phyloP scores from a whole-genome alignment of 2,329 filamentous ascomycete genomes.

The Penicillium hesseltinei region DNA sequence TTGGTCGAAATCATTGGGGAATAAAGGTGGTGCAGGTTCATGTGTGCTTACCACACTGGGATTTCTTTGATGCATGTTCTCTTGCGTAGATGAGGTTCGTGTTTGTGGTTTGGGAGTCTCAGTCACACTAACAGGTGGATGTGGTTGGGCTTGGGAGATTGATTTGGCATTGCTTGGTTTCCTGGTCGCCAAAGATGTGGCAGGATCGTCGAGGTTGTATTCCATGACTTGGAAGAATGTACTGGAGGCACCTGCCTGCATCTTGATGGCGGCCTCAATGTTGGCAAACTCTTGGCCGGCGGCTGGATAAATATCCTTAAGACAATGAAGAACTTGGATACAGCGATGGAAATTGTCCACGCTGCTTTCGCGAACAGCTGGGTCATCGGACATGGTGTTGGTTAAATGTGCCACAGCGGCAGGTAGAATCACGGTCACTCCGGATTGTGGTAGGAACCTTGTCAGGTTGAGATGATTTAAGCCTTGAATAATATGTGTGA shows the following conservation, averaged over 20 bases:
- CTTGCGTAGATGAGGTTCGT: neutral
- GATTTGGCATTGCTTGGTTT: constrained; percentile 19
- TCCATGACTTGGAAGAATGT: constrained; percentile 36
- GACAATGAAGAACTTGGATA: constrained; percentile 77
- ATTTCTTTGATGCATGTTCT: neutral
- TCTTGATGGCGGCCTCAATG: constrained; percentile 36
- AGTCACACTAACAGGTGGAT: neutral
- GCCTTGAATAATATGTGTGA: constrained; percentile 74
- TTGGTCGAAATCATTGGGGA: constrained; percentile 28
- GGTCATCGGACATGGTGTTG: constrained; percentile 76
- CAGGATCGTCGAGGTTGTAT: constrained; percentile 21
- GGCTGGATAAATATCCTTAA: constrained; percentile 81
- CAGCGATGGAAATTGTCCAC: constrained; percentile 77
- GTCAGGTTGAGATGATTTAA: constrained; percentile 70
- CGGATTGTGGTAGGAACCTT: constrained; percentile 74
- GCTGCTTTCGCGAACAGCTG: constrained; percentile 65
- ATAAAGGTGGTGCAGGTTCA: constrained; percentile 5
- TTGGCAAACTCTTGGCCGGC: constrained; percentile 66
- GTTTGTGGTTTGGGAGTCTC: neutral
- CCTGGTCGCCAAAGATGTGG: constrained; percentile 10
- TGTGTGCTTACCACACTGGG: constrained; percentile 7
- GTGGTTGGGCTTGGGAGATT: constrained; percentile 7
- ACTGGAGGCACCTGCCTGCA: constrained; percentile 29
- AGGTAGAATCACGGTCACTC: constrained; percentile 79
- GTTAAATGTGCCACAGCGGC: constrained; percentile 86